Percentiles rank a stretch among this genome's conserved stretches.
phyloP scores from a whole-genome alignment of 768 basidiomycete genomes.

The Dendrothele bispora region DNA sequence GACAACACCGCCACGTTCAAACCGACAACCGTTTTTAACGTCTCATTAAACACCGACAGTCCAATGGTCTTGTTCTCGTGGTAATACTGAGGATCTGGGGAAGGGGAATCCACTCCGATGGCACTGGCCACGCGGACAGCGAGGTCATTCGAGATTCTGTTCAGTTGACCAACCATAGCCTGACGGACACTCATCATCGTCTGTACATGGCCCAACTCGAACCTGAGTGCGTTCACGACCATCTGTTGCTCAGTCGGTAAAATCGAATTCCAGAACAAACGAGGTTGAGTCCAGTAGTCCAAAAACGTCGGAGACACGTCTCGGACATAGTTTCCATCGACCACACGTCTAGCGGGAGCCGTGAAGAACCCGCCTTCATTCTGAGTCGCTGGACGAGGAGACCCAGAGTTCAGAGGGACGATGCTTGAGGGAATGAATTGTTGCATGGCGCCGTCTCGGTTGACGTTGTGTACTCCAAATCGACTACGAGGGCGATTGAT shows the following conservation, averaged over 20 bases:
- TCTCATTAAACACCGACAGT: not conserved
- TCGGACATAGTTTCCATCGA: too few species aligned
- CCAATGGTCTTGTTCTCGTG: not conserved
- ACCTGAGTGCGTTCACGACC: not conserved
- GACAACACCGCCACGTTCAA: not conserved
- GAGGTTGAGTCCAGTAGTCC: too few species aligned
- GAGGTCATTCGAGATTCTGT: not conserved
- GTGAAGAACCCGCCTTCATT: too few species aligned
- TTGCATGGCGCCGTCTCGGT: constrained; percentile 43
- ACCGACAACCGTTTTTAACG: not conserved
- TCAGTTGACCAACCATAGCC: not conserved
- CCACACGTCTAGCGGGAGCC: too few species aligned
- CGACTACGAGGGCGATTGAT: constrained; percentile 69
- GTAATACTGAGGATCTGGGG: not conserved
- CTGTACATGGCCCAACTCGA: not conserved
- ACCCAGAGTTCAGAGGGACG: not conserved
- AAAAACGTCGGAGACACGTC: too few species aligned
- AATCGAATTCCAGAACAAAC: too few species aligned
- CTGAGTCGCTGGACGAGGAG: not conserved
- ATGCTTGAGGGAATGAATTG: not conserved
- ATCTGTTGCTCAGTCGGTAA: not conserved
- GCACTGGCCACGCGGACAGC: not conserved
- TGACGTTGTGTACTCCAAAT: too few species aligned
- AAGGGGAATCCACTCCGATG: not conserved
- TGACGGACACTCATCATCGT: constrained; percentile 23